phyloP scores from a whole-genome alignment of 352 stramenopile genomes.

The Phytophthora pisi region DNA sequence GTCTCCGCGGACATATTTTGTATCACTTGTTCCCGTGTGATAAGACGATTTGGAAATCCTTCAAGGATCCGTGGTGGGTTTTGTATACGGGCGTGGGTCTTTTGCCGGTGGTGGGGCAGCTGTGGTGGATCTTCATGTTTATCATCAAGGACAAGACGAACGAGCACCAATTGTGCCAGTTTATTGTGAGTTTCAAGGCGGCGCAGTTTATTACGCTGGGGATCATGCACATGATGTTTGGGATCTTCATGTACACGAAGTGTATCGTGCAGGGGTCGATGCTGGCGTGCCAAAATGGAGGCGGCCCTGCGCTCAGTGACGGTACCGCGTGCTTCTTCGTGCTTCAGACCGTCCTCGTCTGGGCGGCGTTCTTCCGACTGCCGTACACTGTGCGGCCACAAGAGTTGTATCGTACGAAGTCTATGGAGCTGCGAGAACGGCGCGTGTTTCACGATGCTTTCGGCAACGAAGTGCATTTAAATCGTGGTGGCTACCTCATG shows the following conservation, averaged over 20 bases:
- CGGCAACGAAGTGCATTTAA: constrained; percentile 78
- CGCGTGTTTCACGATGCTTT: constrained; percentile 79
- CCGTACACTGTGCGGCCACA: constrained; percentile 78
- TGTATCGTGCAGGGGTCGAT: constrained; percentile 73
- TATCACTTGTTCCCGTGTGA: constrained; percentile 90
- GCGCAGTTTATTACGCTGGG: constrained; percentile 91
- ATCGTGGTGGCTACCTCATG: constrained; percentile 86
- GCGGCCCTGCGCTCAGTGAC: constrained; percentile 62
- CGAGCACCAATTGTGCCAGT: constrained; percentile 92
- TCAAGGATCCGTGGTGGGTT: constrained; percentile 85
- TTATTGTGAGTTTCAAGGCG: constrained; percentile 92
- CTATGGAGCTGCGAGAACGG: constrained; percentile 45
- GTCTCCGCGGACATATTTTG: constrained; percentile 76
- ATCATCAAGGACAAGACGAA: constrained; percentile 92
- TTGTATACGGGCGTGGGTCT: constrained; percentile 80
- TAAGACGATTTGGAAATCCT: constrained; percentile 87
- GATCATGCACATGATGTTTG: constrained; percentile 69
- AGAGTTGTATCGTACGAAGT: constrained; percentile 66
- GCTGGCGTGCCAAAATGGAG: constrained; percentile 59
- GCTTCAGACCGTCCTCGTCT: constrained; percentile 84
- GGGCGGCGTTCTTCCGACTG: constrained; percentile 84
- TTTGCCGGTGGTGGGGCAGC: constrained; percentile 83
- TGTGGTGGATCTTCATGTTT: constrained; percentile 92
- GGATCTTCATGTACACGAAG: constrained; percentile 54
- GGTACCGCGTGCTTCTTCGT: constrained; percentile 86